Base-by-base conservation (phyloP, 345 rosid genomes). In the Chamaenerion angustifolium region DNA sequence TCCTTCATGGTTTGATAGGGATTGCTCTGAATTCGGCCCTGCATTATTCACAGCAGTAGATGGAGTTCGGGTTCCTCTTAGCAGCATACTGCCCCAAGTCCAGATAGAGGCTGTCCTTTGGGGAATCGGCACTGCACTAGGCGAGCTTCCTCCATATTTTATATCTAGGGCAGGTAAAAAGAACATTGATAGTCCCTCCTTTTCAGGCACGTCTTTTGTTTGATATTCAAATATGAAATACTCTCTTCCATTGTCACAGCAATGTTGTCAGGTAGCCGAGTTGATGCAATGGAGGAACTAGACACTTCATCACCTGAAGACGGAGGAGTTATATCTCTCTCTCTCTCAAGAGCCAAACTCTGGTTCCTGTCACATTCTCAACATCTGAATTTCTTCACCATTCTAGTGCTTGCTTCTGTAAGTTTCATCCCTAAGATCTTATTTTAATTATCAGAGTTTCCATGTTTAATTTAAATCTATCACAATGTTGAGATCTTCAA, bases 101-200 rank as follows among this genome's bases (percentile, higher is more conserved):
- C 96, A 93, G 58, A 1, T 88, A 19, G 99, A 93, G 69, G 95
- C 92, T 43, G 56, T 85, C 57, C 61, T 93, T 46, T 93, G 99
- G 99, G 99, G 99, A 35, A 13, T 93, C 51, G 99, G 99, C 60
- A 93, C 99, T 17, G 96, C 96, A 41, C 94, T 93, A 43, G 99
- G 99, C 46, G 99, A 93, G 71, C 96, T 93, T 73, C 99, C 99
- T 71, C 99, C 99, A 23, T 93, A 88, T 83, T 93, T 93, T 66
- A 85, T 93, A 66, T 82, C 99, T 57, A 82, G 96, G 57, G 96
- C 99, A 61, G 98, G 98, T 92, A 61, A 19, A 48, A 43, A 17
- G 43, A 54, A 35, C 19, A 3, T 50, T 31, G 37, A 31, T 8
- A 31, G 37, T 31, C 37, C 37, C 37, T 31, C 37, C 37, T 31